Evolutionary conservation across 805 yeast genomes (phyloP), one percentile per base, ranked within the genome.

Genomic region (Sugiyamaella mastotermitis): DNA sequence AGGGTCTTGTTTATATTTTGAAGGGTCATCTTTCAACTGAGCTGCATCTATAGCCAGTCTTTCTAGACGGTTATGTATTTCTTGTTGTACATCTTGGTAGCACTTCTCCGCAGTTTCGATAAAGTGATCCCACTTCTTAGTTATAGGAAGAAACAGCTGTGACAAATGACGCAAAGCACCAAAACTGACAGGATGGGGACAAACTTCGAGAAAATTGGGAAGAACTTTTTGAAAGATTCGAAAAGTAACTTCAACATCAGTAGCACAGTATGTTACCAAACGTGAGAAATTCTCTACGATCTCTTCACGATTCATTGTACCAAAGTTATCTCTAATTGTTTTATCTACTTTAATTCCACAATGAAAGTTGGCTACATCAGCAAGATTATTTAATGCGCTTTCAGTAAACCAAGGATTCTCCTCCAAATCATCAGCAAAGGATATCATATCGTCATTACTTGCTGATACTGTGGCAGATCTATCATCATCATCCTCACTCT

Each of bases 171-270:
- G 69, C 31, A 92, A 63, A 2, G 95, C 96, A 1, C 92, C 88
- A 63, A 88, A 82, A 11, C 94, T 83, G 2, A 90, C 94, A 0
- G 98, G 97, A 59, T 92, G 98, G 0, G 98, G 95, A 31, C 88
- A 77, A 35, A 76, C 71, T 22, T 65, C 51, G 19, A 72, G 57
- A 52, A 84, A 92, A 24, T 65, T 62, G 1, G 95, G 96, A 22
- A 78, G 74, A 0, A 87, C 73, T 42, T 75, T 75, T 41, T 69
- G 65, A 47, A 80, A 79, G 2, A 90, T 85, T 42, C 64, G 63
- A 50, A 71, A 80, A 0, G 98, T 92, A 1, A 80, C 79, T 5
- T 64, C 62, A 0, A 87, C 95, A 62, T 92, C 99, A 4, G 60
- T 62, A 1, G 95, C 86, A 69, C 98, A 94, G 62, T 94, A 92